Percentiles rank a stretch among this genome's conserved stretches.
These are phyloP conservation scores for Fraxinus ornus DNA, from an alignment of 305 asterid genomes.

Conservation along the genomic window DNA sequence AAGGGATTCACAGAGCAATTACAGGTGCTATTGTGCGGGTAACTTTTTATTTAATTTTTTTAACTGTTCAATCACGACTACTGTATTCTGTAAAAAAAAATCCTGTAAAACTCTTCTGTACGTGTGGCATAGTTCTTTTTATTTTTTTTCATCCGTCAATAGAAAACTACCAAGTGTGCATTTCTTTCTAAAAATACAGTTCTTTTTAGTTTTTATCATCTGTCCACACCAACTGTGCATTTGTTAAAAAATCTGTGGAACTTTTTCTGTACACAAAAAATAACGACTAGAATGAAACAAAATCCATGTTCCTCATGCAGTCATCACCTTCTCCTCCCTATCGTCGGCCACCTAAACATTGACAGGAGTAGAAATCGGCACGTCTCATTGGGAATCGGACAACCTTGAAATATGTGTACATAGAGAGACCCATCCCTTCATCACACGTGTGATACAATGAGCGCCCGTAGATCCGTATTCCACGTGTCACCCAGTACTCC, in stretches of 20 bases:
- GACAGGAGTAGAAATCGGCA: constrained; percentile 2
- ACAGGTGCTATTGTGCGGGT: not conserved
- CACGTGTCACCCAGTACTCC: constrained; percentile 42
- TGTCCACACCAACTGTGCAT: not conserved
- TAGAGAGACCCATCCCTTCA: not conserved
- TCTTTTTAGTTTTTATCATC: no score
- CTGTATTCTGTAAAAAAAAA: not conserved
- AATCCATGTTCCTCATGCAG: not conserved
- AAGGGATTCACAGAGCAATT: no score
- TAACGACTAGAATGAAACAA: not conserved
- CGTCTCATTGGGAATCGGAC: constrained; percentile 49
- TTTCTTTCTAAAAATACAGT: no score
- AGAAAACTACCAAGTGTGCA: no score
- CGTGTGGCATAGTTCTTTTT: not conserved
- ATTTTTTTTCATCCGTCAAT: not conserved
- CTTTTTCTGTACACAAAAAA: not conserved
- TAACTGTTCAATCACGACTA: not conserved
- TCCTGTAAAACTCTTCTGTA: not conserved
- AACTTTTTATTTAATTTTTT: no score
- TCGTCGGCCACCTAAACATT: not conserved
- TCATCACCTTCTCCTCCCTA: not conserved
- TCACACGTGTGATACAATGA: constrained; percentile 4
- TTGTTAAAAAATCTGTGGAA: not conserved
- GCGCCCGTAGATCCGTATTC: constrained; percentile 22
- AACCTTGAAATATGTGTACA: constrained; percentile 27